These are phyloP conservation scores for Russula abietina DNA, from an alignment of 768 basidiomycete species.

Conservation along the genomic window DNA sequence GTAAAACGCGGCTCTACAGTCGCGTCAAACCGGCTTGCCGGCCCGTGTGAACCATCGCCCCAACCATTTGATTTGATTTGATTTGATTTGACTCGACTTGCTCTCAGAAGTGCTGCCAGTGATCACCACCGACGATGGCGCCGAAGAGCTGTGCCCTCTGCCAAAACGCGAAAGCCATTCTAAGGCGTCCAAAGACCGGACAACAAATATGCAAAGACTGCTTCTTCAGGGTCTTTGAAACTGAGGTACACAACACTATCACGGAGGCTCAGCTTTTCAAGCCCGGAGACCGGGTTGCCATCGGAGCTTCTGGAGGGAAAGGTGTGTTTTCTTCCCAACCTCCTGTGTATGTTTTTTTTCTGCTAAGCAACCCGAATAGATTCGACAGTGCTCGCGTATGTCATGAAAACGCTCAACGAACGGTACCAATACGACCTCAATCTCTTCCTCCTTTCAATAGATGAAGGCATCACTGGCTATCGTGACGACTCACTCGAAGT, in stretches of 20 bases:
- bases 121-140: slow-evolving; percentile 47
- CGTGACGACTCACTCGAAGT: slow-evolving; percentile 96
- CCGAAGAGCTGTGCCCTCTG: slow-evolving; percentile 77
- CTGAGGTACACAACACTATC: slow-evolving; percentile 96
- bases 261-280: slow-evolving; percentile 76
- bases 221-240: slow-evolving; percentile 96
- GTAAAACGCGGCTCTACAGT: not conserved
- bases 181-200: slow-evolving; percentile 94
- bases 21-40: not conserved
- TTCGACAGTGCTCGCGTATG: slow-evolving; percentile 94
- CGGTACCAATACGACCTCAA: slow-evolving; percentile 90
- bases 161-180: slow-evolving; percentile 67
- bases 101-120: no score
- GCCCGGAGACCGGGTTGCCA: slow-evolving; percentile 87
- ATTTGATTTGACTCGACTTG: not conserved
- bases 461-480: slow-evolving; percentile 98
- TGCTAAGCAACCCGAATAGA: slow-evolving; percentile 45
- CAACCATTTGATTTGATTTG: no score
- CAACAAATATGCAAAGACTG: slow-evolving; percentile 96
- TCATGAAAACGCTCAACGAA: slow-evolving; percentile 93
- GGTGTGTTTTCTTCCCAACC: slow-evolving; percentile 35
- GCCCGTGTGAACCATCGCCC: not conserved
- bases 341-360: not conserved
- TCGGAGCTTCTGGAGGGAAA: slow-evolving; percentile 98
- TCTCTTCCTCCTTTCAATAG: slow-evolving; percentile 89